A percentile compares a stretch with the other conserved stretches of the same genome.
These are phyloP conservation scores for Pseudonitzschia delicatissima DNA, from an alignment of 108 stramenopile genomes.

Conservation along the genomic window DNA sequence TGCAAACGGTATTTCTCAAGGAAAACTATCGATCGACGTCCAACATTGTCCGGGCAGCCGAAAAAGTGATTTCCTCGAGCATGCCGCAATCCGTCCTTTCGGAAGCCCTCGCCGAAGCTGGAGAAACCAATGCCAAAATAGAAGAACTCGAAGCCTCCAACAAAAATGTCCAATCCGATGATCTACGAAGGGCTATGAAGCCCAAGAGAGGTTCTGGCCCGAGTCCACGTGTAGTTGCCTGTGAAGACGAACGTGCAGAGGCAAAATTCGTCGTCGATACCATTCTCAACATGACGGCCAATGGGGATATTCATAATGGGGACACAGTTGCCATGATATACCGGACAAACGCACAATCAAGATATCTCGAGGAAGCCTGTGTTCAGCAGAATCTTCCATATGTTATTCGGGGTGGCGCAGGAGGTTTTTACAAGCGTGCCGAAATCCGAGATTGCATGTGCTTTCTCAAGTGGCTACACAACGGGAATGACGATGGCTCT, in stretches of 20 bases:
- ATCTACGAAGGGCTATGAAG: slow-evolving; percentile 67
- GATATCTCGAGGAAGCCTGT: slow-evolving; percentile 87
- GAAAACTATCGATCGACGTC: slow-evolving; percentile 81
- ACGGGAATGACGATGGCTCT: slow-evolving; percentile 61
- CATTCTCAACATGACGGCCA: slow-evolving; percentile 54
- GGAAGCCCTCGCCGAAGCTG: neutral
- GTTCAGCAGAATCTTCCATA: slow-evolving; percentile 70
- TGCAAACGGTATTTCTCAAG: slow-evolving; percentile 69
- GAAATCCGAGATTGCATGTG: slow-evolving; percentile 80
- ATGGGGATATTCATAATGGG: slow-evolving; percentile 31
- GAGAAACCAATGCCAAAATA: neutral
- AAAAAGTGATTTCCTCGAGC: slow-evolving; percentile 60
- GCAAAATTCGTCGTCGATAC: slow-evolving; percentile 68
- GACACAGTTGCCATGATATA: slow-evolving; percentile 80
- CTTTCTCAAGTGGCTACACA: slow-evolving; percentile 70
- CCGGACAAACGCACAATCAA: slow-evolving; percentile 89
- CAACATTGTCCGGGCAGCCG: slow-evolving; percentile 80
- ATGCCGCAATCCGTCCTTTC: neutral
- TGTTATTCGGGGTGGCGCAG: slow-evolving; percentile 67
- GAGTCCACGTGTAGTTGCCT: slow-evolving; percentile 63
- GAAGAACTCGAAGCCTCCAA: neutral
- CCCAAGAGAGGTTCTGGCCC: slow-evolving; percentile 74
- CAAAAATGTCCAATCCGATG: slow-evolving; percentile 6
- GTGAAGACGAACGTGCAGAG: slow-evolving; percentile 68
- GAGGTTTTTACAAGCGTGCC: slow-evolving; percentile 72